phyloP scores from a whole-genome alignment of 805 yeast genomes.

The Candida loeiensis region DNA sequence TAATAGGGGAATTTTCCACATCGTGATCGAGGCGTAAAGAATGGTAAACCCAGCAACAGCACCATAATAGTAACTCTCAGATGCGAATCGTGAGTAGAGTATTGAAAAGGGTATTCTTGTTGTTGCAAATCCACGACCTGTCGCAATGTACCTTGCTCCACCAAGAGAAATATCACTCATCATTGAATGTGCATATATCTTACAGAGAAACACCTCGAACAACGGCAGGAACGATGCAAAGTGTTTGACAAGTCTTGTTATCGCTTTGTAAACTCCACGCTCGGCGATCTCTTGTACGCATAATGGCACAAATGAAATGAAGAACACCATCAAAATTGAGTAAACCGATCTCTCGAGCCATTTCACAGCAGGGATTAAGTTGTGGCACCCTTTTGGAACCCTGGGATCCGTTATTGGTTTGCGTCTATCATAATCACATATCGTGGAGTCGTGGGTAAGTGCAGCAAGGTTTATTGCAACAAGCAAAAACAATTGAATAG shows the following conservation, averaged over 20 bases:
- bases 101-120: constrained; percentile 62
- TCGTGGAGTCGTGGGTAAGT: constrained; percentile 54
- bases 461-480: constrained; percentile 61
- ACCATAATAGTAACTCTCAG: constrained; percentile 64
- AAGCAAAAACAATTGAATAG: constrained; percentile 53
- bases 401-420: constrained; percentile 60
- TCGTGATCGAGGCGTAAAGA: constrained; percentile 52
- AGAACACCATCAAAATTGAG: constrained; percentile 71
- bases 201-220: constrained; percentile 77
- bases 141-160: constrained; percentile 78
- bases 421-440: constrained; percentile 59
- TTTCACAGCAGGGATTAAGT: constrained; percentile 63
- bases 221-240: constrained; percentile 69
- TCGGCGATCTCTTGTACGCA: constrained; percentile 76
- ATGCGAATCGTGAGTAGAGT: constrained; percentile 64
- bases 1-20: constrained; percentile 57
- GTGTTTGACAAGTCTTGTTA: constrained; percentile 61
- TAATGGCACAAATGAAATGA: constrained; percentile 70
- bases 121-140: constrained; percentile 82
- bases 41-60: constrained; percentile 49
- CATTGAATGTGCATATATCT: constrained; percentile 69
- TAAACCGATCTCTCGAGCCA: constrained; percentile 74
- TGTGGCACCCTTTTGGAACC: constrained; percentile 67
- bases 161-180: constrained; percentile 67
- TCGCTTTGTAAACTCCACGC: constrained; percentile 69